These are phyloP conservation scores for Solanum acaule DNA, from an alignment of 257 asterid genomes.

Conservation along the genomic window DNA sequence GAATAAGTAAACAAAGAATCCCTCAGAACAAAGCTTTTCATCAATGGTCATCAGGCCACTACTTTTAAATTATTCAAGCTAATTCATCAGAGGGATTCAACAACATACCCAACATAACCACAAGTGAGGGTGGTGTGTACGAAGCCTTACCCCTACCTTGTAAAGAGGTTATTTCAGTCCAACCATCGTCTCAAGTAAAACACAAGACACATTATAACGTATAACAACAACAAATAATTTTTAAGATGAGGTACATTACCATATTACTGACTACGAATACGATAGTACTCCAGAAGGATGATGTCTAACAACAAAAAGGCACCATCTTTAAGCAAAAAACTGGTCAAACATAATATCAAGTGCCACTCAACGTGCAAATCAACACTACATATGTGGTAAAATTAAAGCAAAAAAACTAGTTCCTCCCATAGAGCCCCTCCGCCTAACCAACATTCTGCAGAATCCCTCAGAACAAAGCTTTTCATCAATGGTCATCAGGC, in stretches of 20 bases:
- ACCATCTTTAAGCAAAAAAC: neutral
- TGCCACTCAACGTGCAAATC: neutral
- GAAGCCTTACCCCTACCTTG: neutral
- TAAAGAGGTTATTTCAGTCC: neutral
- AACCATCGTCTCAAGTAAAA: neutral
- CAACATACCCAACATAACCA: neutral
- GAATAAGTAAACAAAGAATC: neutral
- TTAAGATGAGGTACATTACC: neutral
- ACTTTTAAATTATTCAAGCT: neutral
- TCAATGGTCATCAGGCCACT: neutral
- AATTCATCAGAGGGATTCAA: neutral
- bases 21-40: neutral
- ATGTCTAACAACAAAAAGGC: neutral
- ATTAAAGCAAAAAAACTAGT: neutral
- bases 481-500: neutral
- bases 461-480: neutral
- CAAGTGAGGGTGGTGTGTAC: neutral
- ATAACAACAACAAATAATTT: neutral
- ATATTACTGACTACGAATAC: rapidly evolving
- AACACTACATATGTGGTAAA: neutral
- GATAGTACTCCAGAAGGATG: neutral
- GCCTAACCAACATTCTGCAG: neutral
- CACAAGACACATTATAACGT: neutral
- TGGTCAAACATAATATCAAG: neutral
- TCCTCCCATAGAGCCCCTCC: rapidly evolving